These are phyloP conservation scores for Mycena haematopus DNA, from an alignment of 768 basidiomycete species.

Conservation along the genomic window DNA sequence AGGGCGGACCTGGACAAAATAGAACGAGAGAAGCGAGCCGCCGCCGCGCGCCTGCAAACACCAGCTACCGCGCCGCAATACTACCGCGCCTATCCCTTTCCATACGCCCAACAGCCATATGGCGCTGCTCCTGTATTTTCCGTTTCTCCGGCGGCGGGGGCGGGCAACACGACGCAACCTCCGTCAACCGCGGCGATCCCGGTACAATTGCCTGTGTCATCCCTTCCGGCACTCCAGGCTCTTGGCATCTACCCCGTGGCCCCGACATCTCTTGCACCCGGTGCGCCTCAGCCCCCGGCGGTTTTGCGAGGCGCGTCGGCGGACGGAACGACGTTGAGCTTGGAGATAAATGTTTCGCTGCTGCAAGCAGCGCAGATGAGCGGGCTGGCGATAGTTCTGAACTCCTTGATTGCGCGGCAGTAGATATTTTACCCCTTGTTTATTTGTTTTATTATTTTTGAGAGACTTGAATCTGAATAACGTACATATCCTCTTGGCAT, in stretches of 20 bases:
- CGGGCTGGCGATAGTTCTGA: slow-evolving; percentile 73
- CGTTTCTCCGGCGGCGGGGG: slow-evolving; percentile 35
- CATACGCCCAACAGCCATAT: slow-evolving; percentile 65
- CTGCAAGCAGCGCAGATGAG: slow-evolving; percentile 81
- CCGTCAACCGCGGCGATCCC: slow-evolving; percentile 58
- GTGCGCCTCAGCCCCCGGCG: slow-evolving; percentile 74
- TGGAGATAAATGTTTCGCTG: slow-evolving; percentile 81
- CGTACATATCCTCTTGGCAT: background rate
- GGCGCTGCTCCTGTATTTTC: slow-evolving; percentile 40
- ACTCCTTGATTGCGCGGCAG: slow-evolving; percentile 66
- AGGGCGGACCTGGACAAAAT: slow-evolving; percentile 70
- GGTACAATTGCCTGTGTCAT: slow-evolving; percentile 73
- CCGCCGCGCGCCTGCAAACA: slow-evolving; percentile 38
- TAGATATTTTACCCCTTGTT: background rate
- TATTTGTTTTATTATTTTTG: background rate
- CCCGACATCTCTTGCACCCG: slow-evolving; percentile 53
- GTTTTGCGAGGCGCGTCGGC: slow-evolving; percentile 74
- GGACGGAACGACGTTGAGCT: slow-evolving; percentile 72
- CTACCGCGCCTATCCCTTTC: slow-evolving; percentile 69
- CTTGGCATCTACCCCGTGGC: slow-evolving; percentile 79
- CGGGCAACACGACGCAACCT: too few species aligned
- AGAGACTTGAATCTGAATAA: background rate
- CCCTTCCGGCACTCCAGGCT: slow-evolving; percentile 67
- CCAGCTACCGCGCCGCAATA: slow-evolving; percentile 44
- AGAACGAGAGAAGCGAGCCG: slow-evolving; percentile 72